Evolutionary conservation across 306 rosid species (phyloP).

Genomic region (Argentina anserina): DNA sequence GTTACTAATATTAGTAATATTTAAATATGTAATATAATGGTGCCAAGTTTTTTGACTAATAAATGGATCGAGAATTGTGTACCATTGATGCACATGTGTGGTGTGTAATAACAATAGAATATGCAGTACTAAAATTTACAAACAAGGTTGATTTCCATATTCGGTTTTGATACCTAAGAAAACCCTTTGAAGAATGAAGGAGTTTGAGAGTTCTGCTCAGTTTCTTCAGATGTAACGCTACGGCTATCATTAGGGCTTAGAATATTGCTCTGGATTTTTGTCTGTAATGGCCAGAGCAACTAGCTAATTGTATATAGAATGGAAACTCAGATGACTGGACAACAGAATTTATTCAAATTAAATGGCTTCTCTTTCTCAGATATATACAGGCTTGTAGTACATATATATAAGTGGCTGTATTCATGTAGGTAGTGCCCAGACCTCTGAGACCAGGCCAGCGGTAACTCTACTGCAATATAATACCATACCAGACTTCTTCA

Average conservation of each 20-base stretch:
- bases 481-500: not conserved
- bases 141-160: too few relatives aligned
- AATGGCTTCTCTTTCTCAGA: not conserved
- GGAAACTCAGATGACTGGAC: constrained; percentile 15
- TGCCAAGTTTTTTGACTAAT: too few relatives aligned
- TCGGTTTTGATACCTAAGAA: not conserved
- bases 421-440: not conserved
- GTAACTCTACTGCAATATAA: not conserved
- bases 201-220: not conserved
- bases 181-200: not conserved
- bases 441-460: not conserved
- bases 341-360: not conserved
- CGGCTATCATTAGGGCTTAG: not conserved
- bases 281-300: not conserved
- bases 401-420: not conserved
- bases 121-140: too few relatives aligned
- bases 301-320: not conserved
- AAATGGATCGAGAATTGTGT: too few relatives aligned
- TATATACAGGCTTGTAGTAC: not conserved
- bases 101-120: too few relatives aligned
- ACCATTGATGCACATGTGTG: too few relatives aligned
- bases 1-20: too few relatives aligned
- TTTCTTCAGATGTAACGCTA: not conserved
- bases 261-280: not conserved
- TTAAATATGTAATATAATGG: too few relatives aligned